Base-by-base conservation (phyloP, 2,329 filamentous ascomycete genomes). In the Aureobasidium sp. region DNA sequence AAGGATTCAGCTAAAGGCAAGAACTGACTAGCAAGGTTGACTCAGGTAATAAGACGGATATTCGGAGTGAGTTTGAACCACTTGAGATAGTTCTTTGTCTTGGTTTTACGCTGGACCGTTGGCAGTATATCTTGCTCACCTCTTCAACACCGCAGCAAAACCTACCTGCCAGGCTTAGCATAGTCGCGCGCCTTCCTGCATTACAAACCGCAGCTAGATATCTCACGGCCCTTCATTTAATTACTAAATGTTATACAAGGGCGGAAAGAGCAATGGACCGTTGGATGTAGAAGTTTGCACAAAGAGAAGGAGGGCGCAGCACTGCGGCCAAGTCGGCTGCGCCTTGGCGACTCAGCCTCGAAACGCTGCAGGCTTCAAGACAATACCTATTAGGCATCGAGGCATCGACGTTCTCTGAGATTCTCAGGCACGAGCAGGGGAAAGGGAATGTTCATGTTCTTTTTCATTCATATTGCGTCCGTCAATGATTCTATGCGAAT, bases 21-120 rank as follows among this genome's bases (percentile, higher is more conserved):
- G 39, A n/a, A 15, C 52, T 25, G 37, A 54, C 36, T 30, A n/a
- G 29, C 21, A 21, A 21, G 21, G 21, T 13, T 34, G 52, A 44
- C 25, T 55, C 37, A 55, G 52, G 52, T 29, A 55, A 55, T 27
- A 55, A 44, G 52, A 55, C 52, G 52, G 52, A 25, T 55, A 55
- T 29, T 9, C 52, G 52, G 52, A 55, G 25, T 30, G 11, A 37
- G 50, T 41, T 30, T 42, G 52, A 8, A 7, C 8, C n/a, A 34
- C 10, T 7, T 41, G 52, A 55, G 39, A n/a, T 55, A 8, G 29
- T 34, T 55, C 15, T 13, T 54, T 44, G 52, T 55, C 52, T 55
- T 55, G 52, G 52, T 55, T 4, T 4, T 10, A 41, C 11, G 27
- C 37, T 21, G 21, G 9, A 21, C 37, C 37, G 52, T 55, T 55